A percentile compares a stretch with the other conserved stretches of the same genome.
These are phyloP conservation scores for Amphibolis antarctica DNA, from an alignment of 106 monocot genomes.

Conservation along the genomic window DNA sequence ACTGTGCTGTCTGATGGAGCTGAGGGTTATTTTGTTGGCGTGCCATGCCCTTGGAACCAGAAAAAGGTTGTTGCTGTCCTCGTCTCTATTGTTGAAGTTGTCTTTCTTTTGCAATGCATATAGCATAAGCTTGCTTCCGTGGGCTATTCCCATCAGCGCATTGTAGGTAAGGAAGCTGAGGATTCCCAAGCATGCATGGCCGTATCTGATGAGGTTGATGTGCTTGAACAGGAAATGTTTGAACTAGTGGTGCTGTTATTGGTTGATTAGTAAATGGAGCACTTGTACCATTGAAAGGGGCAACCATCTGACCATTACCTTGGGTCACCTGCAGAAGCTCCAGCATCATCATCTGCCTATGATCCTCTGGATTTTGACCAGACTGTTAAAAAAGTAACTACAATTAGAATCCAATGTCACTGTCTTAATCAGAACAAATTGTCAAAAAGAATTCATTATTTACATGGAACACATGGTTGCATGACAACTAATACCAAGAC, in stretches of 20 bases:
- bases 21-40: constrained; percentile 35
- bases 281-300: constrained; percentile 38
- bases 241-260: constrained; percentile 26
- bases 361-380: constrained; percentile 61
- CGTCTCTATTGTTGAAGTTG: constrained; percentile 57
- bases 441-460: too few relatives aligned
- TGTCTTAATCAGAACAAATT: too few relatives aligned
- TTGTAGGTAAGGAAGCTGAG: constrained; percentile 43
- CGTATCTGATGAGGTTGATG: constrained; percentile 43
- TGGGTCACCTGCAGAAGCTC: constrained; percentile 71
- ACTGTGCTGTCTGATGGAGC: constrained; percentile 27
- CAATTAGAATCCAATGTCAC: too few relatives aligned
- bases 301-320: constrained; percentile 33
- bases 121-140: constrained; percentile 67
- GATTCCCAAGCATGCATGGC: constrained; percentile 41
- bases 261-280: constrained; percentile 33
- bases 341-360: constrained; percentile 70
- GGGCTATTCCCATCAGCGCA: constrained; percentile 31
- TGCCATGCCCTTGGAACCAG: constrained; percentile 27
- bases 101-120: constrained; percentile 51
- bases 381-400: constrained; percentile 28
- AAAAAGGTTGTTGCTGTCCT: constrained; percentile 30
- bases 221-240: constrained; percentile 41
- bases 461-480: neutral
- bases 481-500: too few relatives aligned